Base-by-base conservation (phyloP, 2,329 filamentous ascomycete species). In the Fusarium albosuccineum region DNA sequence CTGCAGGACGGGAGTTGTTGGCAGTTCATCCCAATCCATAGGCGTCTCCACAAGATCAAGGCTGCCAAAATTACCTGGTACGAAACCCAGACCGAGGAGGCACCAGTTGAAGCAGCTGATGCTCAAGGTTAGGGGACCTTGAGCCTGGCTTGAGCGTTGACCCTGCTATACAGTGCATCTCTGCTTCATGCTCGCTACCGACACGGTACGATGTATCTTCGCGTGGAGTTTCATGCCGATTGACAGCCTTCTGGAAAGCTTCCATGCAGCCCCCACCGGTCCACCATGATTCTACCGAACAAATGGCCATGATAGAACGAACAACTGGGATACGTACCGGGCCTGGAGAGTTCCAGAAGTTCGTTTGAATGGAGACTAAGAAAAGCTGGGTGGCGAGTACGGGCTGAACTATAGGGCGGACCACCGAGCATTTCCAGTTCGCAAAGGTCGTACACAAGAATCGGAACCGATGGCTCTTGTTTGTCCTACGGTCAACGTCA, bases 161-260 rank as follows among this genome's bases (percentile, higher is more conserved):
- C 50, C 39, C 45, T 27, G 10, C 9, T 14, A 27, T 65, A 73
- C 70, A 68, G 70, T 73, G 58, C 36, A 44, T 30, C 13, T 22
- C 41, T 11, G 42, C n/a, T 30, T 7, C 17, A 9, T 33, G 37
- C 17, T n/a, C 27, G 13, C 26, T 34, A 29, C 30, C 51, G 46
- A 50, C 63, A 70, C 68, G 17, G 63, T 61, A 56, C 40, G 17
- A 62, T 50, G 63, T 62, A 69, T 62, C 57, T 34, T 57, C 26
- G 29, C 33, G 40, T 62, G 57, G 60, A 62, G 66, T 54, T 57
- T 55, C 48, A 41, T 44, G 30, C 54, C 34, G 45, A 55, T 50
- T 72, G 66, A 64, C 64, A 63, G 64, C 53, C 64, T 75, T 75
- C 73, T 75, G 68, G 73, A 75, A 75, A 60, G 59, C 65, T 75